A percentile compares a stretch with the other conserved stretches of the same genome.
These are phyloP conservation scores for Brassica carinata DNA, from an alignment of 345 rosid genomes.

Conservation along the genomic window DNA sequence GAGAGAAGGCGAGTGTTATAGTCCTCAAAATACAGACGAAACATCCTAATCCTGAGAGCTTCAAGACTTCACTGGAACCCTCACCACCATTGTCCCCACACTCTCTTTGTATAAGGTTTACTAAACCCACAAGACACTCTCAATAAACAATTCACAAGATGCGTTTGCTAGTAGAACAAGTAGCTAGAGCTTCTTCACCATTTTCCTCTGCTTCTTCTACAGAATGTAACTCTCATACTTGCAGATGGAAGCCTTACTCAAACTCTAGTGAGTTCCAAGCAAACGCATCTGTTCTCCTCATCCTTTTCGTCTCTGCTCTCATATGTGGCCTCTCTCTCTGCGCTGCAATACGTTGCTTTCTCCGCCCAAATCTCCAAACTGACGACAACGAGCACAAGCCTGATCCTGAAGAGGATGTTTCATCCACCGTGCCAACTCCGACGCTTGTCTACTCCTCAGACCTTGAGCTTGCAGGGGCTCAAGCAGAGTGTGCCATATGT, in stretches of 20 bases:
- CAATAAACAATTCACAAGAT: conserved; percentile 24
- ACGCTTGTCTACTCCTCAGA: conserved; percentile 50
- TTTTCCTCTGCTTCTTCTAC: conserved; percentile 33
- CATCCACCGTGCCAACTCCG: conserved; percentile 38
- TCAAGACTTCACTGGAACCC: conserved; percentile 41
- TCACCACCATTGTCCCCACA: conserved; percentile 25
- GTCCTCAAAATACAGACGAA: conserved; percentile 7
- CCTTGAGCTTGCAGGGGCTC: conserved; percentile 53
- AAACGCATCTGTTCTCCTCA: conserved; percentile 47
- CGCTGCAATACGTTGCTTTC: conserved; percentile 69
- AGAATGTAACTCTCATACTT: conserved; percentile 33
- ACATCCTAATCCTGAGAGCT: conserved; percentile 37
- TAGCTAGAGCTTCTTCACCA: conserved; percentile 28
- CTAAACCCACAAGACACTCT: conserved; percentile 21
- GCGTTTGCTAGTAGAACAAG: conserved; percentile 31
- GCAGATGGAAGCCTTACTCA: conserved; percentile 43
- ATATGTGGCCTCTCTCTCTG: conserved; percentile 63
- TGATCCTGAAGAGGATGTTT: conserved; percentile 29
- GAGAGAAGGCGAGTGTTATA: conserved; percentile 28
- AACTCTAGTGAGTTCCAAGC: conserved; percentile 55
- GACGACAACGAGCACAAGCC: conserved; percentile 44
- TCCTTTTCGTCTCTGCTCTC: conserved; percentile 61
- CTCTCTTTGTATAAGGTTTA: conserved; percentile 25
- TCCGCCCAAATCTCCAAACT: conserved; percentile 29
- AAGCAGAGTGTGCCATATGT: conserved; percentile 77